A percentile compares a stretch with the other conserved stretches of the same genome.
Evolutionary conservation across 306 rosid species (phyloP).

Genomic region (Lathyrus tuberosus): DNA sequence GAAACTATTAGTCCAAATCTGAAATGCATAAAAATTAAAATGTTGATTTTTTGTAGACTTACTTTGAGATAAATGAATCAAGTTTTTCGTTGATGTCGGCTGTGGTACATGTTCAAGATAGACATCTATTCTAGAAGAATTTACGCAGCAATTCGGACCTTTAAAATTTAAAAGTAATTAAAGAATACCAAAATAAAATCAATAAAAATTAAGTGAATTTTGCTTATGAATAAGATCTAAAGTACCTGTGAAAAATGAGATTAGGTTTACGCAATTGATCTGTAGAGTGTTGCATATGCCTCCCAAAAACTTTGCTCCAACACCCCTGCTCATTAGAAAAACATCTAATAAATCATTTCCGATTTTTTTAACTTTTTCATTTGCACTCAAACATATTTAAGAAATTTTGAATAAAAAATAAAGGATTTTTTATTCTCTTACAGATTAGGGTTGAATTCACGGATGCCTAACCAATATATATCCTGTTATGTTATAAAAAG

Average conservation of each 20-base stretch:
- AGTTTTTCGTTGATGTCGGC: conserved; percentile 73
- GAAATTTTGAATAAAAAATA: not conserved
- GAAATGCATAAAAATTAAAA: not conserved
- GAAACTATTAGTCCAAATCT: not conserved
- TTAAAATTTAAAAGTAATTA: not conserved
- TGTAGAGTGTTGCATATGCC: conserved; percentile 49
- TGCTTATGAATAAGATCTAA: not conserved
- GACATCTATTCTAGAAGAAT: conserved; percentile 51
- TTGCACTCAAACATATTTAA: not conserved
- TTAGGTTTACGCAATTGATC: conserved; percentile 51
- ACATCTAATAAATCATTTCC: not conserved
- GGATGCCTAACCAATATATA: conserved; percentile 52
- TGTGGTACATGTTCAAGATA: conserved; percentile 45
- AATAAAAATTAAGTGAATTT: not conserved
- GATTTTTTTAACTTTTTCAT: not conserved
- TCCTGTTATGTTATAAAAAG: conserved; percentile 40
- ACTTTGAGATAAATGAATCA: conserved; percentile 85
- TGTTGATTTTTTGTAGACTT: conserved; percentile 30
- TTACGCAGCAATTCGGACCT: conserved; percentile 80
- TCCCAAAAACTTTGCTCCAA: conserved; percentile 41
- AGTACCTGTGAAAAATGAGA: conserved; percentile 64
- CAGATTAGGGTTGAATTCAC: conserved; percentile 57
- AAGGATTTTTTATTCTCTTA: conserved; percentile 29
- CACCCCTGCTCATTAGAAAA: conserved; percentile 43
- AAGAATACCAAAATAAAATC: not conserved